These are phyloP conservation scores for Nepenthes mirabilis DNA, from an alignment of 148 eudicot genomes.

Conservation along the genomic window DNA sequence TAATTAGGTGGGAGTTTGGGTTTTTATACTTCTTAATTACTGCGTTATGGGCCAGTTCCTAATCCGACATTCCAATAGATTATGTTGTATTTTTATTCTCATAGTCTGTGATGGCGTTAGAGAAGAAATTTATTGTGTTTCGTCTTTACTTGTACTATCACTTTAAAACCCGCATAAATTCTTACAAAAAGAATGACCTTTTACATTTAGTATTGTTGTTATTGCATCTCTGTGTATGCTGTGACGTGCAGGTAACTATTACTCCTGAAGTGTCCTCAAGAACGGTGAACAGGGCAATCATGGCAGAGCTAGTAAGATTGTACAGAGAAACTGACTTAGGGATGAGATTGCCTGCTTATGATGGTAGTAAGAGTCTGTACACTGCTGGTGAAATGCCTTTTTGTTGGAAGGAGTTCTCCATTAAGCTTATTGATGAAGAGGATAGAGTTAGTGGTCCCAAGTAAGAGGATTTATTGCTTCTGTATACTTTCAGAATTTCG, in stretches of 20 bases:
- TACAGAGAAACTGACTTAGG: slow-evolving; percentile 62
- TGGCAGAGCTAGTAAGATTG: slow-evolving; percentile 50
- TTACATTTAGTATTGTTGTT: slow-evolving; percentile 23
- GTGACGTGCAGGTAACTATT: slow-evolving; percentile 38
- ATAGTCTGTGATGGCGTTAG: slow-evolving; percentile 7
- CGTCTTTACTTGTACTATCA: slow-evolving; percentile 19
- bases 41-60: neutral
- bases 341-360: slow-evolving; percentile 66
- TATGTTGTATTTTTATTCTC: slow-evolving; percentile 10
- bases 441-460: slow-evolving; percentile 44
- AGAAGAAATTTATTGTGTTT: slow-evolving; percentile 10
- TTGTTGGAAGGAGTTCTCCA: slow-evolving; percentile 42
- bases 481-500: slow-evolving; percentile 5
- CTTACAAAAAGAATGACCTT: slow-evolving; percentile 8
- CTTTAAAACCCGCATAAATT: neutral
- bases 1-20: neutral
- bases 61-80: slow-evolving; percentile 19
- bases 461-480: slow-evolving; percentile 19
- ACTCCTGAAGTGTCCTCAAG: slow-evolving; percentile 61
- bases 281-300: slow-evolving; percentile 46
- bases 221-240: slow-evolving; percentile 8
- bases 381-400: slow-evolving; percentile 72
- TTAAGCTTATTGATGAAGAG: slow-evolving; percentile 46
- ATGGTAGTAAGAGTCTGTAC: slow-evolving; percentile 62
- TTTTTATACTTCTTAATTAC: neutral